phyloP scores from a whole-genome alignment of 768 basidiomycete genomes.

The Bullera alba region DNA sequence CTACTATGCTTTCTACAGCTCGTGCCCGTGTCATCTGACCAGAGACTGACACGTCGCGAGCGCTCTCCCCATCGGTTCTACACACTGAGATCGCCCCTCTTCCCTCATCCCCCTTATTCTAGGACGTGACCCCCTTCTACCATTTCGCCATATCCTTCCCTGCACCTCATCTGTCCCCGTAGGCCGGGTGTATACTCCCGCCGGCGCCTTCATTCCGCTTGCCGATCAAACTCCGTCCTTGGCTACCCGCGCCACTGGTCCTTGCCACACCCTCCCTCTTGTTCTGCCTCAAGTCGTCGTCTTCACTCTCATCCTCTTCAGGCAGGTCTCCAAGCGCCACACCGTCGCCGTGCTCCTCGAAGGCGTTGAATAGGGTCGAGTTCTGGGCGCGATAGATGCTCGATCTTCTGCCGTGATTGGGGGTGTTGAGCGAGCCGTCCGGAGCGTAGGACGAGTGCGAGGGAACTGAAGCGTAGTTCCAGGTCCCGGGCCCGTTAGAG shows the following conservation, averaged over 20 bases:
- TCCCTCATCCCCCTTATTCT: no score
- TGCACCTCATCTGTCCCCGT: no score
- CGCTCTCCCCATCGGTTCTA: no score
- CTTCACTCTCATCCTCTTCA: conserved; percentile 61
- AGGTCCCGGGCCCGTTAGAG: conserved; percentile 19
- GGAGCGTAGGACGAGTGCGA: conserved; percentile 22
- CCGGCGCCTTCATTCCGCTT: conserved; percentile 5
- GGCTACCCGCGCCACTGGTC: neutral
- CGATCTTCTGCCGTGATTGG: conserved; percentile 59
- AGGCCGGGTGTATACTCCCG: no score
- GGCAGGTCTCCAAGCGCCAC: conserved; percentile 59
- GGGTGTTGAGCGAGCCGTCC: conserved; percentile 46
- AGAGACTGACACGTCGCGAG: no score
- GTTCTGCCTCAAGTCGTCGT: no score
- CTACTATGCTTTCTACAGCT: no score
- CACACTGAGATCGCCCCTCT: no score
- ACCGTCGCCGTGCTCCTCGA: conserved; percentile 56
- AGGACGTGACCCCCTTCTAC: no score
- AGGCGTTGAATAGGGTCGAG: conserved; percentile 66
- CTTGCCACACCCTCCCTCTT: no score
- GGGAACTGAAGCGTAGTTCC: conserved; percentile 33
- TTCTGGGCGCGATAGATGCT: conserved; percentile 63
- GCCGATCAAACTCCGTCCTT: conserved; percentile 17
- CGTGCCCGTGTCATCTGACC: no score
- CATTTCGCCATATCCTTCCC: no score